These are phyloP conservation scores for Graphilbum fragrans DNA, from an alignment of 2,329 filamentous ascomycete genomes.

Conservation along the genomic window DNA sequence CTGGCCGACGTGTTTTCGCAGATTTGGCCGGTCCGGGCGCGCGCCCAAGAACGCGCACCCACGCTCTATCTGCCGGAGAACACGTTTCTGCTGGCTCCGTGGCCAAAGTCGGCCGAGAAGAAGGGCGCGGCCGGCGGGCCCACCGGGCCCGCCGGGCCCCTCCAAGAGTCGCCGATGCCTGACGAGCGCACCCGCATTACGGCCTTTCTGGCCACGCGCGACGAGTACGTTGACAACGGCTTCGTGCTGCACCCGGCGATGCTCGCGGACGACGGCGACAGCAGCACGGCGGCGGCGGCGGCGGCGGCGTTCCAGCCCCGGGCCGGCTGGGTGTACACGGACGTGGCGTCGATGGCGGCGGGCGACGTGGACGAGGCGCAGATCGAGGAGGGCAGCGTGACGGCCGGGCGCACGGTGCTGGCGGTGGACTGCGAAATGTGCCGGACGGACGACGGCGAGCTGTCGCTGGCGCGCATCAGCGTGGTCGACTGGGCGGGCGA, in stretches of 20 bases:
- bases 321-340: slow-evolving; percentile 74
- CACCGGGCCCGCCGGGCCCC: too few species aligned
- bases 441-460: slow-evolving; percentile 66
- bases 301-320: slow-evolving; percentile 39
- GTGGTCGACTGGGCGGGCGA: slow-evolving; percentile 76
- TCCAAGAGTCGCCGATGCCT: slow-evolving; percentile 25
- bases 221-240: slow-evolving; percentile 72
- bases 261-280: slow-evolving; percentile 50
- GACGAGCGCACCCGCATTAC: slow-evolving; percentile 74
- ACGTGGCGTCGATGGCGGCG: slow-evolving; percentile 53
- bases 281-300: slow-evolving; percentile 38
- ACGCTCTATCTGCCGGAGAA: slow-evolving; percentile 80
- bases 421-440: slow-evolving; percentile 98
- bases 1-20: slow-evolving; percentile 76
- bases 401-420: slow-evolving; percentile 65
- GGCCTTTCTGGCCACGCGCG: slow-evolving; percentile 57
- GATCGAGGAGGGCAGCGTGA: slow-evolving; percentile 71
- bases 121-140: slow-evolving; percentile 46
- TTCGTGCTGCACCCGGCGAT: slow-evolving; percentile 75
- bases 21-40: slow-evolving; percentile 79
- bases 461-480: slow-evolving; percentile 81
- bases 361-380: slow-evolving; percentile 56
- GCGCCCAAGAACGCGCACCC: slow-evolving; percentile 66
- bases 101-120: slow-evolving; percentile 57
- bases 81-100: slow-evolving; percentile 66